These are phyloP conservation scores for Saccharomyces hybrid DNA, from an alignment of 1,139 yeast genomes.

Conservation along the genomic window DNA sequence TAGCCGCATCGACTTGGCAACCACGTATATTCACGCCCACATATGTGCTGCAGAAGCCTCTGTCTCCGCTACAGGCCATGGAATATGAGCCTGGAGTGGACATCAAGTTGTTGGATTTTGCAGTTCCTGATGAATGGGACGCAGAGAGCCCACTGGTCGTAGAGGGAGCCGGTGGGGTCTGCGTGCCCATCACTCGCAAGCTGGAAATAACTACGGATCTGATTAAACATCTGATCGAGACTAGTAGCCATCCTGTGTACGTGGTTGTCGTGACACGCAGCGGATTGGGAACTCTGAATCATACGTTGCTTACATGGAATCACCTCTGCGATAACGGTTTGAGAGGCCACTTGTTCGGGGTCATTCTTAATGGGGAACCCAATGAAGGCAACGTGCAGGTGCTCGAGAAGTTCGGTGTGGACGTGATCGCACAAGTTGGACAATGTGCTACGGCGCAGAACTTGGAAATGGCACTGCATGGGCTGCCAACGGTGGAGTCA, in stretches of 20 bases:
- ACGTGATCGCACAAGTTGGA: conserved; percentile 13
- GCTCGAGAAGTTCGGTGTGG: conserved; percentile 16
- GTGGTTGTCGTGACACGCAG: conserved; percentile 31
- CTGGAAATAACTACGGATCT: conserved; percentile 26
- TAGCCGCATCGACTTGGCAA: conserved; percentile 8
- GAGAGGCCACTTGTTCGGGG: conserved; percentile 19
- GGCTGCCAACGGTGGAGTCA: conserved; percentile 6
- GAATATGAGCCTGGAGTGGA: conserved; percentile 15
- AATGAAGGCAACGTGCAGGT: conserved; percentile 25
- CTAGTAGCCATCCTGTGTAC: conserved; percentile 13
- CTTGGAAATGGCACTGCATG: conserved; percentile 3
- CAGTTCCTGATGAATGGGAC: conserved; percentile 14
- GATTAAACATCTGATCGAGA: conserved; percentile 16
- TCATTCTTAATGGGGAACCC: conserved; percentile 26
- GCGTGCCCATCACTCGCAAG: conserved; percentile 28
- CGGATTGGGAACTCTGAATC: conserved; percentile 32
- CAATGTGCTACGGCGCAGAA: conserved; percentile 4
- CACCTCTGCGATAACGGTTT: conserved; percentile 20
- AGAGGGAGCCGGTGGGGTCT: conserved; percentile 35
- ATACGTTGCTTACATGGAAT: conserved; percentile 30
- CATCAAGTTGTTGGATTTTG: conserved; percentile 13
- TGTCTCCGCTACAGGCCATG: conserved; percentile 32
- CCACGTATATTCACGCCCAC: conserved; percentile 18
- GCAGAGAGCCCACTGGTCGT: conserved; percentile 19
- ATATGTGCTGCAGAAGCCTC: conserved; percentile 22